These are phyloP conservation scores for Cercospora janseana DNA, from an alignment of 2,329 filamentous ascomycete species.

Conservation along the genomic window DNA sequence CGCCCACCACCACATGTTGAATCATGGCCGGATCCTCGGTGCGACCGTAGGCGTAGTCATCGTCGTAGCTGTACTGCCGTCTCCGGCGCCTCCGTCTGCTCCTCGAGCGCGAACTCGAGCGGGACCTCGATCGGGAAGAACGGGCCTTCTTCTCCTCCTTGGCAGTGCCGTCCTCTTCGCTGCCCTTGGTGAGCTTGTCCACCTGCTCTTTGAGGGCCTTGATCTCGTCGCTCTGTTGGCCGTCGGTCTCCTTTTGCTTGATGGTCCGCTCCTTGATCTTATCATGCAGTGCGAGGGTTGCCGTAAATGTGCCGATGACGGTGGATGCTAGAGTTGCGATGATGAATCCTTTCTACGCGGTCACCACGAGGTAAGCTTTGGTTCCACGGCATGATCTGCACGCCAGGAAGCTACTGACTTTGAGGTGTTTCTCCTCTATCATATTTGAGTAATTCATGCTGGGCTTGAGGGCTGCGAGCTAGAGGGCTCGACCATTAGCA, in stretches of 20 bases:
- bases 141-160: conserved; percentile 24
- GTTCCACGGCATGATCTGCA: background rate
- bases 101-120: conserved; percentile 13
- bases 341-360: conserved; percentile 44
- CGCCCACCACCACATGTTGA: conserved; percentile 46
- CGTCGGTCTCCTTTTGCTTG: conserved; percentile 30
- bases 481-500: conserved; percentile 10
- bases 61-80: conserved; percentile 11
- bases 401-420: conserved; percentile 27
- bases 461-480: conserved; percentile 20
- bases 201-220: conserved; percentile 31
- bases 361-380: background rate
- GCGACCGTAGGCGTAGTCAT: conserved; percentile 6
- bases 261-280: conserved; percentile 37
- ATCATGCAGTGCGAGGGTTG: conserved; percentile 46
- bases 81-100: conserved; percentile 10
- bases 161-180: conserved; percentile 30
- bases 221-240: conserved; percentile 26
- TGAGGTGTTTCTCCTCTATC: conserved; percentile 48
- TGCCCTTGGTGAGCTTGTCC: conserved; percentile 25
- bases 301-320: conserved; percentile 46
- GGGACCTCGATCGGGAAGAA: conserved; percentile 22
- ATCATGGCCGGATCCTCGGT: conserved; percentile 21
- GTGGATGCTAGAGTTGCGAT: conserved; percentile 46
- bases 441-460: conserved; percentile 47